Evolutionary conservation across 2,329 filamentous ascomycete genomes (phyloP).

Genomic region (Stagonosporopsis chrysanthemi): DNA sequence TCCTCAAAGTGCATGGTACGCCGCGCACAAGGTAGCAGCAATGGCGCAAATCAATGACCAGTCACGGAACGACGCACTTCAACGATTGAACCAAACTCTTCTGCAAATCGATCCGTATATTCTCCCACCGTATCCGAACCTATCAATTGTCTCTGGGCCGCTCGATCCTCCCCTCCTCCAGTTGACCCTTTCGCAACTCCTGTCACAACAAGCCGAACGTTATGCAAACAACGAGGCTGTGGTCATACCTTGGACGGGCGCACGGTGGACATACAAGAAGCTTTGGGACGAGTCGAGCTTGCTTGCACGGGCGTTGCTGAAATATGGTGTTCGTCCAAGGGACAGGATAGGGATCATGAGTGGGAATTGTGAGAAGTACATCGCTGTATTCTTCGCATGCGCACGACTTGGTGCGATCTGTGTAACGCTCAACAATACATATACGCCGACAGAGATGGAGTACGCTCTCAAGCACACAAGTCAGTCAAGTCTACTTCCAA

Average conservation of each 20-base stretch:
- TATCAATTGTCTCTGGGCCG: conserved; percentile 71
- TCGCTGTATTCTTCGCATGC: conserved; percentile 74
- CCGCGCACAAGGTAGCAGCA: neutral
- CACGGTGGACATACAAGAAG: conserved; percentile 70
- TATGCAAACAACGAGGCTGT: conserved; percentile 73
- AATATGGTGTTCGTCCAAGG: conserved; percentile 70
- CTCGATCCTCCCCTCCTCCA: conserved; percentile 73
- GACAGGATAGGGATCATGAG: conserved; percentile 80
- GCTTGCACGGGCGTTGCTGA: conserved; percentile 60
- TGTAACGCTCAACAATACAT: conserved; percentile 84
- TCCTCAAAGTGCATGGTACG: neutral
- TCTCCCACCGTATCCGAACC: conserved; percentile 49
- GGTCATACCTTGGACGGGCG: conserved; percentile 77
- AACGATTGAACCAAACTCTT: conserved; percentile 48
- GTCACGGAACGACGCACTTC: conserved; percentile 38
- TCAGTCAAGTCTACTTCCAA: conserved; percentile 46
- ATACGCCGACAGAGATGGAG: conserved; percentile 75
- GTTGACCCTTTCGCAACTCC: conserved; percentile 74
- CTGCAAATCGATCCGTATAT: conserved; percentile 49
- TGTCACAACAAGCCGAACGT: conserved; percentile 73
- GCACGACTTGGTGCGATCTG: conserved; percentile 61
- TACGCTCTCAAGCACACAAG: conserved; percentile 75
- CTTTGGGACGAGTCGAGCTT: conserved; percentile 50
- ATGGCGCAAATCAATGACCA: conserved; percentile 43
- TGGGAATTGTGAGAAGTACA: conserved; percentile 65